Base-by-base conservation (phyloP, 148 eudicot species). In the Selenicereus undatus region DNA sequence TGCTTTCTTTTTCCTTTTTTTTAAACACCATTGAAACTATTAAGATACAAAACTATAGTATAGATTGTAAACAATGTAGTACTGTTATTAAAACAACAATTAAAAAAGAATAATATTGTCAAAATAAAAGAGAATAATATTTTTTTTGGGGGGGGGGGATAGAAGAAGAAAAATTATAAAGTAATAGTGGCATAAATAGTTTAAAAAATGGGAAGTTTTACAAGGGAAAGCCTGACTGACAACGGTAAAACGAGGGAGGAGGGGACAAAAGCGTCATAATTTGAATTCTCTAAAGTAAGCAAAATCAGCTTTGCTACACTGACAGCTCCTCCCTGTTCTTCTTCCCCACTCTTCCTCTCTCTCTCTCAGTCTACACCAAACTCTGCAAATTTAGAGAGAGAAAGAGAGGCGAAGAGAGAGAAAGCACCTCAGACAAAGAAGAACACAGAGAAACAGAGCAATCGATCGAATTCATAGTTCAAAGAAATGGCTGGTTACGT, bases 401-500 rank as follows among this genome's bases (percentile, higher is more conserved):
- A 48, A 26, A 74, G 71, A 60, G 27, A 30, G 74, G 71, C 65
- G 56, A 77, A 83, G 74, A 71, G 72, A 56, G 80, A 83, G 69
- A 54, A 66, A n/a, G 11, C 45, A 39, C 39, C 27, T 21, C 27
- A 35, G 74, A 62, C n/a, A 43, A 2, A 35, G 21, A 11, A 39
- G 58, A 30, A 65, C 52, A n/a, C 22, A 60, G 71, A 66, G 20
- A 71, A 48, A 42, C 42, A 72, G 50, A 72, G 29, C 18, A 29
- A 18, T 72, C 74, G 74, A 64, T 66, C 74, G 70, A 68, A 29
- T 73, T 65, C 32, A 12, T 1, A 42, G 17, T 14, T 54, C 71
- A 73, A 54, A 20, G 18, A 0, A 81, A 90, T 93, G 98, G 93
- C 97, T 66, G 99, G 92, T 36, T 96, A 93, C 71, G 87, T 90